These are phyloP conservation scores for Kwoniella europaea DNA, from an alignment of 768 basidiomycete species.

Conservation along the genomic window DNA sequence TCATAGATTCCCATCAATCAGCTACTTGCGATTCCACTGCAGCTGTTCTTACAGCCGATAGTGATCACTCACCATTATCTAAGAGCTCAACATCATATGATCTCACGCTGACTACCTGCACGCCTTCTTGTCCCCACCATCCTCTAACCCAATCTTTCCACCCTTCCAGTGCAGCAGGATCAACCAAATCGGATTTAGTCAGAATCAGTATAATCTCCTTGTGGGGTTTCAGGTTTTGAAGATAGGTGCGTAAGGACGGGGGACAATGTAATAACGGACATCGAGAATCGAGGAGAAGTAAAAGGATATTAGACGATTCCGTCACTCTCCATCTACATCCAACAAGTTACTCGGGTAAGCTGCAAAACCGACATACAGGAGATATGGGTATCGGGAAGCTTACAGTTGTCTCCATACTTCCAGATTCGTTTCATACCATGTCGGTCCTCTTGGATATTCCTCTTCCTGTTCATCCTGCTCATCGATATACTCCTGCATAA, in stretches of 20 bases:
- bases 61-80: conserved; percentile 55
- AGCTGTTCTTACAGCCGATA: conserved; percentile 28
- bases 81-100: conserved; percentile 63
- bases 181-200: conserved; percentile 81
- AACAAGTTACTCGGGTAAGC: background rate
- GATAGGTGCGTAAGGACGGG: conserved; percentile 85
- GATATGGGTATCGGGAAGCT: conserved; percentile 12
- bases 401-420: conserved; percentile 95
- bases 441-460: conserved; percentile 65
- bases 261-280: conserved; percentile 92
- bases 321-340: conserved; percentile 80
- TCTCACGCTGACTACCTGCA: conserved; percentile 72
- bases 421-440: conserved; percentile 94
- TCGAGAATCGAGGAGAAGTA: conserved; percentile 95
- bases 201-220: conserved; percentile 95
- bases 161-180: conserved; percentile 60
- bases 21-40: background rate
- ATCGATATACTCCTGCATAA: conserved; percentile 63
- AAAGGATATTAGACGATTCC: conserved; percentile 89
- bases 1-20: background rate
- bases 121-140: conserved; percentile 63
- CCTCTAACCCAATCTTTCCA: conserved; percentile 53
- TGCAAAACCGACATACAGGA: background rate
- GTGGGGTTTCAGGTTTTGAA: conserved; percentile 62
- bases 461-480: conserved; percentile 38